phyloP scores from a whole-genome alignment of 805 yeast genomes.

The Wickerhamomyces chaumierensis region DNA sequence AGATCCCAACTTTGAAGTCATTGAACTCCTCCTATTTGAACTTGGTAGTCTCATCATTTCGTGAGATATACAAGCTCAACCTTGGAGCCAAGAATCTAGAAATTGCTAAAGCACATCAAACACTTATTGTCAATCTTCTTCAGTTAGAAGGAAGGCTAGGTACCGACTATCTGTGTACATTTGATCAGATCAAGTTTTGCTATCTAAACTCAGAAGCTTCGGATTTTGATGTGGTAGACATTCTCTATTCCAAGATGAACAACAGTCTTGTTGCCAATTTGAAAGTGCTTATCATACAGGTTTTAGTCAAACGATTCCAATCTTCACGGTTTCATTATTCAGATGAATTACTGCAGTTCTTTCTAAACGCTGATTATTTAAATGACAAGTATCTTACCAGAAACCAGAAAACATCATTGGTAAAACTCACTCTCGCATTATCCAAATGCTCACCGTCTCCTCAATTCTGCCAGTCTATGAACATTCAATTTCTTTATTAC shows the following conservation, averaged over 20 bases:
- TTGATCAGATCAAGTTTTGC: slow-evolving; percentile 4
- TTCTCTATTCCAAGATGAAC: neutral
- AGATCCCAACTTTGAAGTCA: slow-evolving; percentile 6
- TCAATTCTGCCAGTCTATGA: slow-evolving; percentile 12
- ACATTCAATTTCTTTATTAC: slow-evolving; percentile 13
- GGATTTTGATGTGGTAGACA: slow-evolving; percentile 1
- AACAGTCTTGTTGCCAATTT: slow-evolving; percentile 2
- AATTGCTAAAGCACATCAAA: slow-evolving; percentile 12
- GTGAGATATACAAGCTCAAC: slow-evolving; percentile 12
- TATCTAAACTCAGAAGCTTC: neutral
- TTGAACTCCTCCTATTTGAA: slow-evolving; percentile 11
- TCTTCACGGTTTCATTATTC: slow-evolving; percentile 3
- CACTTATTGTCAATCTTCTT: slow-evolving; percentile 12
- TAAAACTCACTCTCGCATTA: slow-evolving; percentile 12
- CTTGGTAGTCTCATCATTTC: slow-evolving; percentile 14
- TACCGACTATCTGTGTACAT: slow-evolving; percentile 2
- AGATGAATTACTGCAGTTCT: slow-evolving; percentile 5
- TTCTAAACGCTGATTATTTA: slow-evolving; percentile 4
- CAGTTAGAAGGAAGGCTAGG: slow-evolving; percentile 11
- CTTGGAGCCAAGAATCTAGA: slow-evolving; percentile 2
- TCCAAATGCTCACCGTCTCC: slow-evolving; percentile 8
- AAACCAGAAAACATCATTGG: slow-evolving; percentile 8
- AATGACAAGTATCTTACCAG: slow-evolving; percentile 1
- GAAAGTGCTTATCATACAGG: slow-evolving; percentile 14
- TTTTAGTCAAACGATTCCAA: slow-evolving; percentile 14